Evolutionary conservation across 2,329 filamentous ascomycete species (phyloP), one percentile per base, ranked within the genome.

Genomic region (Domatiomyces catenatus): DNA sequence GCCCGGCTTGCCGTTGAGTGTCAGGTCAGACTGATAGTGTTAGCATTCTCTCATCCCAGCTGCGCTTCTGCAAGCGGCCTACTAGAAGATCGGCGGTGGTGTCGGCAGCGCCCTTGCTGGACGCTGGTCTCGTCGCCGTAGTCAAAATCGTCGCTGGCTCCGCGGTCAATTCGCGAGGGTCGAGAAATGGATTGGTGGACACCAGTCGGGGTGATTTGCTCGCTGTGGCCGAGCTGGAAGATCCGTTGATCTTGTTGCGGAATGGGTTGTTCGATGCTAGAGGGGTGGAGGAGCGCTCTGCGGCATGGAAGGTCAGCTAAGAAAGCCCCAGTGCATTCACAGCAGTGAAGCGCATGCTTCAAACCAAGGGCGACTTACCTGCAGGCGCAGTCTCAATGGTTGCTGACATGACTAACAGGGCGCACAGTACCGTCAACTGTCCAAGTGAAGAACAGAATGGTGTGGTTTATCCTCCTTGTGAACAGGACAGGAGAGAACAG

Each of bases 121-220:
- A 44, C 42, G 46, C 20, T 46, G 15, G 12, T 44, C 46, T 22
- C 46, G 48, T 24, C 6, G 46, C 12, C 15, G 8, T 8, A 32
- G 45, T 49, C 15, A 43, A 22, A 24, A 32, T 55, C 48, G 17
- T 55, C 48, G 48, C 52, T 53, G n/a, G n/a, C 24, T 47, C 48
- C 7, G 49, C 17, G 18, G 24, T 42, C 18, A 56, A 48, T 44
- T 71, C 69, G 5, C 60, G 61, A 22, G 70, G 69, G 60, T 75
- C 76, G 49, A 82, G 66, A 60, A 83, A 83, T 22, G 79, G 79
- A 59, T 83, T 83, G 45, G 74, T 77, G 48, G 77, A 79, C 50
- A 70, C 66, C 45, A 73, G 75, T 56, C 74, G 71, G 54, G 71
- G 64, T 50, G 68, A 64, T 43, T 59, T 63, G 49, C 55, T 52